phyloP scores from a whole-genome alignment of 2,329 filamentous ascomycete species.

The Sarocladium kiliense region DNA sequence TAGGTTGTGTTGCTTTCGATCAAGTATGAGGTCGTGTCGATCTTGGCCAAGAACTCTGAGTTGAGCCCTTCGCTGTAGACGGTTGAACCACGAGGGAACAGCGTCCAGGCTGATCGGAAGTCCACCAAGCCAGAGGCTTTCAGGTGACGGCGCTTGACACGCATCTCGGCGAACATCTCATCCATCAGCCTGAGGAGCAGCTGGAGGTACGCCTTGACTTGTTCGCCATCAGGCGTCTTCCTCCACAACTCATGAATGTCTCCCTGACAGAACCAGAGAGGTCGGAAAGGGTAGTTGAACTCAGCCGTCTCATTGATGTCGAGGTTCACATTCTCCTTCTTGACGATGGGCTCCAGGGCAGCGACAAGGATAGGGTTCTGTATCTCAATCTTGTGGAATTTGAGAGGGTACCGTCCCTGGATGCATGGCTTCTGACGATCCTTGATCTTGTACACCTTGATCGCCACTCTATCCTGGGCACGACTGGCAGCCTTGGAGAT shows the following conservation, averaged over 20 bases:
- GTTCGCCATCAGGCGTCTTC: slow-evolving; percentile 17
- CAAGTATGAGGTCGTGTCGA: slow-evolving; percentile 27
- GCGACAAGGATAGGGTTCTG: slow-evolving; percentile 37
- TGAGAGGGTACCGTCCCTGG: slow-evolving; percentile 30
- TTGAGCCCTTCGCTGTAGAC: slow-evolving; percentile 34
- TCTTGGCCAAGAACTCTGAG: slow-evolving; percentile 36
- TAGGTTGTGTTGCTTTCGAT: slow-evolving; percentile 7
- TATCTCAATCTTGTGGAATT: slow-evolving; percentile 34
- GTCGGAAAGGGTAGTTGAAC: slow-evolving; percentile 35
- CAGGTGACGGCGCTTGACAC: slow-evolving; percentile 29
- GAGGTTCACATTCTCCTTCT: slow-evolving; percentile 34
- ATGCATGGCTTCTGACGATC: slow-evolving; percentile 35
- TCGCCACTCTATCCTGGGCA: slow-evolving; percentile 33
- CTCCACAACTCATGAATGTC: slow-evolving; percentile 30
- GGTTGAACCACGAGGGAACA: slow-evolving; percentile 33
- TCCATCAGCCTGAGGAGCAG: slow-evolving; percentile 35
- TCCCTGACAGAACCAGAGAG: slow-evolving; percentile 39
- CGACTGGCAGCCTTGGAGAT: slow-evolving; percentile 31
- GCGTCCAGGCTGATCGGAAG: slow-evolving; percentile 38
- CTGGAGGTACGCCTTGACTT: slow-evolving; percentile 31
- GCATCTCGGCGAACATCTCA: slow-evolving; percentile 35
- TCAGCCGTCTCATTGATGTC: slow-evolving; percentile 28
- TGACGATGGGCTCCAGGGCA: slow-evolving; percentile 37
- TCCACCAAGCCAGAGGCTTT: slow-evolving; percentile 31
- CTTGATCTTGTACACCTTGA: slow-evolving; percentile 42